Evolutionary conservation across 257 asterid genomes (phyloP), one percentile per base, ranked within the genome.

Genomic region (Penstemon newberryi): DNA sequence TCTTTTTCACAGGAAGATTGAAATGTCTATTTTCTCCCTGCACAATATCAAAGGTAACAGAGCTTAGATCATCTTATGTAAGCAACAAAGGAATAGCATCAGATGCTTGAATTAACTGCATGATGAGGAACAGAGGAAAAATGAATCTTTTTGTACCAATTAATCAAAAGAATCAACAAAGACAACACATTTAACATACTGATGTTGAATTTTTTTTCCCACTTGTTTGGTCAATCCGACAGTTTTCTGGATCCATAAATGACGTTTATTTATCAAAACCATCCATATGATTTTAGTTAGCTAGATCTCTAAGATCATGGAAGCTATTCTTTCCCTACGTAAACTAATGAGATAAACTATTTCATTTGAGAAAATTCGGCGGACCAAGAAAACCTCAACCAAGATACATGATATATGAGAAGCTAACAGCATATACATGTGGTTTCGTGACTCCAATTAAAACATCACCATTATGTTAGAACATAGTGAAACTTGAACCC

Each of bases 1-100:
- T 88, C 80, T 74, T 76, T 80, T 91, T 93, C 82, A 72, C 82
- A 1, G 99, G 99, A 78, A 90, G 96, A 69, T 94, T 91, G 71
- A 71, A 87, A 71, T 79, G 81, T 72, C 83, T 78, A 69, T 72
- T 78, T 50, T 80, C 79, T 66, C 97, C 99, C 99, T 93, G 89
- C 85, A 79, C 70, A 74, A 60, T 63, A 58, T 54, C 56, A 69
- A 74, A 78, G 13, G 76, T 54, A 40, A 37, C 56, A 66, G 44
- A 59, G 12, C 53, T 18, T 5, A 53, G 63, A 18, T 68, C 77
- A 60, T 40, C 7, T n/a, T 39, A 43, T 40, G 52, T 53, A 53
- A 33, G 62, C 43, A 75, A 56, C 47, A 57, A 58, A 62, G 65
- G 60, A 68, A 69, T 36, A 67, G 55, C 68, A 65, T 57, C 49